These are phyloP conservation scores for Paramecium pentaurelia DNA, from an alignment of 73 alveolate species.

Conservation along the genomic window DNA sequence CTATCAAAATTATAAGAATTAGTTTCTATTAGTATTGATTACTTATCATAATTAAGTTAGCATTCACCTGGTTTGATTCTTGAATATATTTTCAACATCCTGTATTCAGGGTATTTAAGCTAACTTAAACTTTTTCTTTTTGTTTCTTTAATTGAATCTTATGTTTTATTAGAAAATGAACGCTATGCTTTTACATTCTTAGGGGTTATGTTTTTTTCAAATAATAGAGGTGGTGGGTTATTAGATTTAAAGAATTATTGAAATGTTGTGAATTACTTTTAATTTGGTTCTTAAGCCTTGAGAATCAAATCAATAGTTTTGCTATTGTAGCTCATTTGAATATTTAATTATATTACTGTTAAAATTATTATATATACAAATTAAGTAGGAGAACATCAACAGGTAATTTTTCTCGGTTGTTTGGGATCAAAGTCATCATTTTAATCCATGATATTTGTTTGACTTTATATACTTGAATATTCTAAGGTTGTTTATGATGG, in stretches of 20 bases:
- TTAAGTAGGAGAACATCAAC: neutral
- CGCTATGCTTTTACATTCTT: neutral
- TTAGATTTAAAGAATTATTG: conserved; percentile 16
- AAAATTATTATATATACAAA: neutral
- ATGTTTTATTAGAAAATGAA: conserved; percentile 32
- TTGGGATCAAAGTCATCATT: neutral
- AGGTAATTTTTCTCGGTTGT: conserved; percentile 18
- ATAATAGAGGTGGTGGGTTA: neutral
- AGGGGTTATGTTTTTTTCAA: conserved; percentile 19
- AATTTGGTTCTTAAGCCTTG: neutral
- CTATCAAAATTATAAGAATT: neutral
- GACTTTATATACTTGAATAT: neutral
- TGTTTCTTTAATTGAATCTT: conserved; percentile 1
- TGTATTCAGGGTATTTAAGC: neutral
- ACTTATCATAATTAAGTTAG: neutral
- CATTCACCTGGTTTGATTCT: conserved; percentile 4
- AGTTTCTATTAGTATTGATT: neutral
- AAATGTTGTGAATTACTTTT: conserved; percentile 6
- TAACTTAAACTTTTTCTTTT: conserved; percentile 28
- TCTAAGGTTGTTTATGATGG: neutral
- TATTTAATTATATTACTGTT: conserved; percentile 1
- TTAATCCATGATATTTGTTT: neutral
- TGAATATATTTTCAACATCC: conserved; percentile 11
- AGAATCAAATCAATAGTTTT: conserved; percentile 17
- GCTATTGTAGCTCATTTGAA: conserved; percentile 27